A percentile compares a stretch with the other conserved stretches of the same genome.
Conservation (phyloP, 805 yeast species). For the Tanozyma kutaoensis region DNA sequence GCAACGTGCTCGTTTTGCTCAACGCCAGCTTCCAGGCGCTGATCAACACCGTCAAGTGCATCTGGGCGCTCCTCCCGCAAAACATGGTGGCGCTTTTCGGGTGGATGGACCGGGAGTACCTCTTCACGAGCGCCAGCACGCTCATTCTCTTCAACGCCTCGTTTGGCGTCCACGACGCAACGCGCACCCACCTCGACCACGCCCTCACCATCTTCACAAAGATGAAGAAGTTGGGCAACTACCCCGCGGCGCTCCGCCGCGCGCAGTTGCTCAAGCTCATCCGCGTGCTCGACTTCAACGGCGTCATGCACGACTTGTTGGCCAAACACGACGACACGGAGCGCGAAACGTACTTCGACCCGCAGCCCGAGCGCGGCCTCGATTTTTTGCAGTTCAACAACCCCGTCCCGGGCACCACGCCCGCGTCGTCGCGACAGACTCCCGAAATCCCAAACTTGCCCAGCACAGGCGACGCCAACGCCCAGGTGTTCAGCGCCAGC, state of each 20-base stretch:
- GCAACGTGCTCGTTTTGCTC: conserved; percentile 50
- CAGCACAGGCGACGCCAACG: conserved; percentile 8
- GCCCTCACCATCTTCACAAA: conserved; percentile 56
- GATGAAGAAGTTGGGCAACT: conserved; percentile 68
- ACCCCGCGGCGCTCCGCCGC: conserved; percentile 65
- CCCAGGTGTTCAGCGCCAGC: conserved; percentile 1
- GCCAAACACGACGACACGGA: too few relatives aligned
- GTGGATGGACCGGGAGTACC: conserved; percentile 76
- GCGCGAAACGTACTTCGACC: too few relatives aligned
- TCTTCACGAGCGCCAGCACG: conserved; percentile 67
- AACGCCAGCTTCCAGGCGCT: conserved; percentile 76
- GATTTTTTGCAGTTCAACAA: conserved; percentile 12
- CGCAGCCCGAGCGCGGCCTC: too few relatives aligned
- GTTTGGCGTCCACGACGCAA: conserved; percentile 71
- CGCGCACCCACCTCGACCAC: conserved; percentile 58
- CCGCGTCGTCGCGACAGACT: conserved; percentile 8
- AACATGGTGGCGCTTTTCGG: conserved; percentile 81
- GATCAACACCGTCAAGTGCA: conserved; percentile 55
- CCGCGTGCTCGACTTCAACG: conserved; percentile 54
- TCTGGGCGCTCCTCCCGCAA: conserved; percentile 65
- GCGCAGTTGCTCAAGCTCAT: conserved; percentile 58
- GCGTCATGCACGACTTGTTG: conserved; percentile 44
- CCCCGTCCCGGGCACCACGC: conserved; percentile 8
- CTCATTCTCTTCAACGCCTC: conserved; percentile 63
- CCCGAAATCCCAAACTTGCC: conserved; percentile 8